A percentile compares a stretch with the other conserved stretches of the same genome.
Evolutionary conservation across 345 rosid genomes (phyloP).

Genomic region (Salix dunnii): DNA sequence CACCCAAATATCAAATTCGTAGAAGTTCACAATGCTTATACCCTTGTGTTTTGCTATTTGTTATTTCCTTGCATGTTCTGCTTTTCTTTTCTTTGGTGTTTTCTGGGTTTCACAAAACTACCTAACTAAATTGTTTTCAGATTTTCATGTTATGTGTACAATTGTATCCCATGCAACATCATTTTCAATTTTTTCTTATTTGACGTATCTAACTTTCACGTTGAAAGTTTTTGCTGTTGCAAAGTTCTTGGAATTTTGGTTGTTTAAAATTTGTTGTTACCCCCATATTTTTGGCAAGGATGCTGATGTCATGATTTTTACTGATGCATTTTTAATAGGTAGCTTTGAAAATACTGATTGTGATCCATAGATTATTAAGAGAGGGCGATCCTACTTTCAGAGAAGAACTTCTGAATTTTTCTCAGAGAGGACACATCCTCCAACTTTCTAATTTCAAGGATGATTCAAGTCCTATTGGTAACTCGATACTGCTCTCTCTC

Average conservation of each 20-base stretch:
- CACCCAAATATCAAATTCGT: no score
- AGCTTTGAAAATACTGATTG: constrained; percentile 86
- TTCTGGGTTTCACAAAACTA: no score
- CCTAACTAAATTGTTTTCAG: no score
- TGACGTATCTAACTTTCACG: not conserved
- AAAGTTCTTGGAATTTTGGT: not conserved
- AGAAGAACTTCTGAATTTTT: constrained; percentile 78
- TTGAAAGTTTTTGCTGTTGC: not conserved
- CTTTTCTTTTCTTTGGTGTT: no score
- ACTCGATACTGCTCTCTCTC: constrained; percentile 3
- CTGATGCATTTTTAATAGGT: constrained; percentile 44
- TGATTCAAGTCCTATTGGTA: constrained; percentile 95
- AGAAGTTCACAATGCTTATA: no score
- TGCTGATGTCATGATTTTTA: not conserved
- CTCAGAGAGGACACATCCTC: constrained; percentile 79
- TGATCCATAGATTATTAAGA: constrained; percentile 79
- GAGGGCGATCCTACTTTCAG: constrained; percentile 95
- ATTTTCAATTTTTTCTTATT: no score
- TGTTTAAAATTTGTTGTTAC: not conserved
- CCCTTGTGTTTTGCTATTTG: no score
- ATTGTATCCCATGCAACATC: no score
- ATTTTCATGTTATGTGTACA: no score
- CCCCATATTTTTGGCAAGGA: not conserved
- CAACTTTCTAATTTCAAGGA: constrained; percentile 95
- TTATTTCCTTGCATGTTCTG: no score